A percentile compares a stretch with the other conserved stretches of the same genome.
Conservation (phyloP, 208 protist species). For the Lotmaria passim region DNA sequence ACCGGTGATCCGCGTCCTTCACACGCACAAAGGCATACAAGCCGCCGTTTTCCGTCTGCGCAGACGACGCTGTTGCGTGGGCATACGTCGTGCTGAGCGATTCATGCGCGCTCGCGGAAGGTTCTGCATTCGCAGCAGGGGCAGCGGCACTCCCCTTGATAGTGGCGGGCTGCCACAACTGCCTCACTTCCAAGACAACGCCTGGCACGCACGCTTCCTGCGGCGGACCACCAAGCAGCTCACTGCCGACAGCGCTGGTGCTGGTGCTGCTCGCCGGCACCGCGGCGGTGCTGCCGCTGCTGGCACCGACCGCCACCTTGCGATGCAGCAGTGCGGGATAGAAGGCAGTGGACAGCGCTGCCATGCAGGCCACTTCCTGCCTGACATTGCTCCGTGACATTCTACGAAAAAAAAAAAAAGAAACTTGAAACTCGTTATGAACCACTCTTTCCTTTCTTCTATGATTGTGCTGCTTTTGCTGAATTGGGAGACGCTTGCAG, state of each 20-base stretch:
- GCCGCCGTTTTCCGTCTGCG: background rate
- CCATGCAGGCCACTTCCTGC: conserved; percentile 29
- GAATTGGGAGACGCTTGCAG: too few relatives aligned
- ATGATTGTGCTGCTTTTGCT: too few relatives aligned
- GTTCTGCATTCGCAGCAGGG: background rate
- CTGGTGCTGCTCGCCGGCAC: too few relatives aligned
- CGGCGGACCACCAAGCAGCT: conserved; percentile 5
- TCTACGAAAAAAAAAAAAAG: background rate
- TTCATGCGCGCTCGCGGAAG: background rate
- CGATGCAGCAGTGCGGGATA: conserved; percentile 29
- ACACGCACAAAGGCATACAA: conserved; percentile 69
- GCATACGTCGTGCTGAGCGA: background rate
- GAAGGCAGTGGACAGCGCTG: conserved; percentile 12
- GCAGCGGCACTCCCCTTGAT: background rate
- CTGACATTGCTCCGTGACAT: conserved; percentile 10
- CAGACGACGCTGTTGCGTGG: background rate
- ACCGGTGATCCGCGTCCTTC: conserved; percentile 78
- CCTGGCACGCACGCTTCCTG: conserved; percentile 24
- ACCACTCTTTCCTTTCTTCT: too few relatives aligned
- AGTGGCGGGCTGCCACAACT: conserved; percentile 48
- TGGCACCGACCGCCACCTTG: conserved; percentile 1
- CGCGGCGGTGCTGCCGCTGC: background rate
- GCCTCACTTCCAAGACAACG: conserved; percentile 67
- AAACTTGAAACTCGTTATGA: background rate
- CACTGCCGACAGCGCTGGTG: background rate